Base-by-base conservation (phyloP, 1,139 yeast species). In the Blastobotrys aristatus region DNA sequence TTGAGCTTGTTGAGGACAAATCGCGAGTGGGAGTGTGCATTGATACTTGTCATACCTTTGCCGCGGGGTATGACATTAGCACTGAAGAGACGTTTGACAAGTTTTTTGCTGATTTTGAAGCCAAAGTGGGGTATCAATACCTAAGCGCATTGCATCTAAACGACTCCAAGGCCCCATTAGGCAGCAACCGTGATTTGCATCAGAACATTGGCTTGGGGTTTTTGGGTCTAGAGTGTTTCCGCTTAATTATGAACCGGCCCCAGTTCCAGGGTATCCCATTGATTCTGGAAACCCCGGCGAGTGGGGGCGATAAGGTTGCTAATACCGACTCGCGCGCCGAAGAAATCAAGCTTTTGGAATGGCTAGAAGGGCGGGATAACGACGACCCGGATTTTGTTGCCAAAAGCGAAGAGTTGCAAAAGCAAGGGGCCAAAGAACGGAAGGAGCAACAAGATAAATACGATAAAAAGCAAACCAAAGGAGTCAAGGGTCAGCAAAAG, bases 1-100 rank as follows among this genome's bases (percentile, higher is more conserved):
- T 92, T 43, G 84, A 77, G 40, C 64, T 81, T 72, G 78, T 92
- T 7, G 84, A 87, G 2, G 77, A 89, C 60, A 90, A 90, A 63
- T 65, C 71, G 1, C 73, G 98, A 49, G 82, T 92, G 7, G 98
- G 98, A 1, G 96, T 92, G 1, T 94, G 98, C 65, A 75, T 92
- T 16, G 97, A 92, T 61, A 90, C 97, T 0, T 92, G 97, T 64
- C 97, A 92, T 65, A 74, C 96, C 0, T 88, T 85, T 72, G 97
- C 97, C 0, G 96, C 97, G 0, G 98, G 98, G 1, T 90, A 87
- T 65, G 97, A 94, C 61, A 74, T 92, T 38, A 67, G 81, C n/a
- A 72, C 76, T 1, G 73, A 74, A 51, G 77, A 72, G 22, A 64
- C 71, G 10, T 86, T 82, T 66, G 70, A 74, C 20, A 69, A 68